Base-by-base conservation (phyloP, 164 flowering plant genomes). In the Protea cynaroides region DNA sequence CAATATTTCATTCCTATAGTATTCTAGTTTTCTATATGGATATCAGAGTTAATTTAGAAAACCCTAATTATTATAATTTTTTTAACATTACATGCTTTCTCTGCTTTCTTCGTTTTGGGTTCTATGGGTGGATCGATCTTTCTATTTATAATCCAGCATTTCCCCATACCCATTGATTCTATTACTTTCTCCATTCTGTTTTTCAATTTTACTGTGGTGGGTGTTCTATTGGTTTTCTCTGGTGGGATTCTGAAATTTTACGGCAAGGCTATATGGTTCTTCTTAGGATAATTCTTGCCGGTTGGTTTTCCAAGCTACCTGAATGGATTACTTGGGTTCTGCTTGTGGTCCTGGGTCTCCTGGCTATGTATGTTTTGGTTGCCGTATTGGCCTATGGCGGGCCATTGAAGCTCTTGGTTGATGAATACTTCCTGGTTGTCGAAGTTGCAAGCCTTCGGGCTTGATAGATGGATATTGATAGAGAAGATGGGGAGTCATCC, bases 271-370 rank as follows among this genome's bases (percentile, higher is more conserved):
- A 84, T 69, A 86, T 86, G 90, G 92, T 93, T 24, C 47, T 69
- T 12, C 56, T 90, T 70, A 96, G 92, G 72, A 80, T 93, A 0
- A 72, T 87, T 49, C 87, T 83, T 25, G 98, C 98, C 1, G 78
- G 85, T 43, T 93, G 96, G 96, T 90, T 93, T 68, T 78, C 98
- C 0, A 80, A 80, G 34, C 72, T 90, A 75, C 97, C 97, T 0
- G 96, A 93, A 46, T 93, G 98, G 98, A 90, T 92, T 1, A 90
- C 98, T 2, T 93, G 98, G 97, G 70, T 59, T 44, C 72, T 90
- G 72, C 78, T 93, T 57, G 82, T 90, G 51, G 90, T 91, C 0
- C 67, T n/a, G n/a, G n/a, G n/a, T n/a, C n/a, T n/a, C n/a, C n/a
- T 93, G 80, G 92, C 96, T 15, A 29, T 88, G 50, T 93, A 93